These are phyloP conservation scores for Canna indica DNA, from an alignment of 176 grass and related monocot species.

Conservation along the genomic window DNA sequence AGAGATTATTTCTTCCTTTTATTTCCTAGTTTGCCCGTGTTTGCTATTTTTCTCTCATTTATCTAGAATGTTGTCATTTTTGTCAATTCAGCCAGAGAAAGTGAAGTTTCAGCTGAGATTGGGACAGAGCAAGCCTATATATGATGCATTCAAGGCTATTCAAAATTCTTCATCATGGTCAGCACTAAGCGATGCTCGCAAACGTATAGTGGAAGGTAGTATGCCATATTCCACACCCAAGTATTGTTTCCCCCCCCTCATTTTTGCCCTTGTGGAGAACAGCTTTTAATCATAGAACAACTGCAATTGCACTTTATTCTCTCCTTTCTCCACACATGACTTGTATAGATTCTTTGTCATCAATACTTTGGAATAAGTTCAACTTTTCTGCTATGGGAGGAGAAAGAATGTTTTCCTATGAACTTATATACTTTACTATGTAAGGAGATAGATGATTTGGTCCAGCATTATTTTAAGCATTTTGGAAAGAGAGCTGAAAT, in stretches of 20 bases:
- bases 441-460: not conserved
- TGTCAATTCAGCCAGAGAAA: slow-evolving; percentile 64
- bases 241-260: not conserved
- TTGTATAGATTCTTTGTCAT: no score
- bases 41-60: not conserved
- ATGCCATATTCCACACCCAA: not conserved
- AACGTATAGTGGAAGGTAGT: slow-evolving; percentile 79
- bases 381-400: no score
- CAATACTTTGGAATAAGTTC: no score
- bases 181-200: slow-evolving; percentile 57
- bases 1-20: not conserved
- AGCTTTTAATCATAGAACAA: no score
- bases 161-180: slow-evolving; percentile 63
- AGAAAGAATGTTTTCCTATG: no score
- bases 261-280: not conserved
- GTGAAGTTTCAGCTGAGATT: slow-evolving; percentile 81
- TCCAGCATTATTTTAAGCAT: not conserved
- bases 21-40: not conserved
- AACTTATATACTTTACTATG: not conserved
- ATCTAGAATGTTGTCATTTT: not conserved
- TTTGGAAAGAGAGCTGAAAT: no score
- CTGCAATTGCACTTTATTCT: no score
- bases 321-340: no score
- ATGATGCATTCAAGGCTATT: slow-evolving; percentile 76
- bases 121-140: slow-evolving; percentile 86